phyloP scores from a whole-genome alignment of 2,329 filamentous ascomycete species.

The Cladosporium halotolerans region DNA sequence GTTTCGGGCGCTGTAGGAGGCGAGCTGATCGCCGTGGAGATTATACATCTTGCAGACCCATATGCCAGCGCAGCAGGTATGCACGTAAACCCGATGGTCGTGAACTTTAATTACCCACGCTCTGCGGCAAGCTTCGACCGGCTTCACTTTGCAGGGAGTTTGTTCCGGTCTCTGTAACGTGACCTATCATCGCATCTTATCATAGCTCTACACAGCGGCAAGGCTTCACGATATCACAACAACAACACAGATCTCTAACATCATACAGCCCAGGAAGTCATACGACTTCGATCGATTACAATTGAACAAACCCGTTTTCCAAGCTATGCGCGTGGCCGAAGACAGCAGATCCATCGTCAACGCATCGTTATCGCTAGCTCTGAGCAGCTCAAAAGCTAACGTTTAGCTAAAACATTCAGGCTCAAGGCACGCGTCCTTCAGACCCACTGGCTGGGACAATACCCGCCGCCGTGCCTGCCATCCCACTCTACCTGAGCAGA shows the following conservation, averaged over 20 bases:
- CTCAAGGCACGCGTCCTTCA: background rate
- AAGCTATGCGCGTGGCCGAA: no score
- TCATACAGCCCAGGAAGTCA: no score
- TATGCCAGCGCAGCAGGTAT: slow-evolving; percentile 7
- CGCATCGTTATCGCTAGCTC: background rate
- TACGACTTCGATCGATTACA: no score
- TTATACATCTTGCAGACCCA: background rate
- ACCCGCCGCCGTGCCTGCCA: background rate
- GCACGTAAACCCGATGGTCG: slow-evolving; percentile 5
- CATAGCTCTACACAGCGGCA: no score
- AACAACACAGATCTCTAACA: background rate
- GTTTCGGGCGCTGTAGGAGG: background rate
- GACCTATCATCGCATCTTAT: no score
- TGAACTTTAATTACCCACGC: slow-evolving; percentile 5
- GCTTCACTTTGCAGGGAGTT: background rate
- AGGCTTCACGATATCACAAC: no score
- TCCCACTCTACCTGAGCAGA: background rate
- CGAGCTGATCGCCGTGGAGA: background rate
- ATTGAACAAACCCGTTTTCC: no score
- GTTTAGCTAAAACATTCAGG: background rate
- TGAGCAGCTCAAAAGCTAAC: background rate
- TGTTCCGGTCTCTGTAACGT: background rate
- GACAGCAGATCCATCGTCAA: background rate
- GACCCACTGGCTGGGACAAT: slow-evolving; percentile 1
- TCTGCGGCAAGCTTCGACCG: background rate